A percentile compares a stretch with the other conserved stretches of the same genome.
phyloP scores from a whole-genome alignment of 2,329 filamentous ascomycete species.

The Botrytis paeoniae region DNA sequence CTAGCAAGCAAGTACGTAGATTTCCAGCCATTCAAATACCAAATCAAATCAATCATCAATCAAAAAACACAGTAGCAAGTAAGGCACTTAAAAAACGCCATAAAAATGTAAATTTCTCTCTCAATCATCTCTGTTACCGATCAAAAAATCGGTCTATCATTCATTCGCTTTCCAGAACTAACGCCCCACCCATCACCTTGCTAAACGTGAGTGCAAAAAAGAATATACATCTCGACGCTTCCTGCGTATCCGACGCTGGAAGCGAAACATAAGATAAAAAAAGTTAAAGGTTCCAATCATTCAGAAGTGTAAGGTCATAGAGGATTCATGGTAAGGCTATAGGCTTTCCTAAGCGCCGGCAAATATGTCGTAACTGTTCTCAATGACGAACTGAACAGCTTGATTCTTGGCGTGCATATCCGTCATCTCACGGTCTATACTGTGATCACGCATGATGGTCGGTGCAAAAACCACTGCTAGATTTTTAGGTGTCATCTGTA shows the following conservation, averaged over 20 bases:
- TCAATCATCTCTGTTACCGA: slow-evolving; percentile 2
- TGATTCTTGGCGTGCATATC: slow-evolving; percentile 93
- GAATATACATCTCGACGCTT: slow-evolving; percentile 12
- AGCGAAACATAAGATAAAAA: slow-evolving; percentile 13
- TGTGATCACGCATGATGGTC: slow-evolving; percentile 91
- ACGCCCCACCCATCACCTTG: slow-evolving; percentile 14
- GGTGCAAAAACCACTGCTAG: slow-evolving; percentile 95
- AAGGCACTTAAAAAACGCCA: not conserved
- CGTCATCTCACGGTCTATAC: slow-evolving; percentile 89
- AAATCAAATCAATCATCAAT: not conserved
- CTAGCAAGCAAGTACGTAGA: not conserved
- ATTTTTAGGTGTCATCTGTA: slow-evolving; percentile 91
- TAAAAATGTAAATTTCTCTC: slow-evolving; percentile 4
- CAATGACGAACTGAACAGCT: slow-evolving; percentile 88
- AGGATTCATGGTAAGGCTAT: not conserved
- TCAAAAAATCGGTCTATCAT: slow-evolving; percentile 28
- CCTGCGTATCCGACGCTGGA: slow-evolving; percentile 3
- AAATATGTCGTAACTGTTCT: slow-evolving; percentile 84
- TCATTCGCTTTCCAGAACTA: slow-evolving; percentile 20
- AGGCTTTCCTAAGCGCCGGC: slow-evolving; percentile 27
- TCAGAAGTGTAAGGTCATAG: slow-evolving; percentile 14
- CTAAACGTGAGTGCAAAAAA: slow-evolving; percentile 16
- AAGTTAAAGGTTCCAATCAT: slow-evolving; percentile 14
- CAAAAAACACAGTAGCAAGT: not conserved
- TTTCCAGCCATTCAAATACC: not conserved